phyloP scores from a whole-genome alignment of 305 asterid species.

The Fraxinus velutina region DNA sequence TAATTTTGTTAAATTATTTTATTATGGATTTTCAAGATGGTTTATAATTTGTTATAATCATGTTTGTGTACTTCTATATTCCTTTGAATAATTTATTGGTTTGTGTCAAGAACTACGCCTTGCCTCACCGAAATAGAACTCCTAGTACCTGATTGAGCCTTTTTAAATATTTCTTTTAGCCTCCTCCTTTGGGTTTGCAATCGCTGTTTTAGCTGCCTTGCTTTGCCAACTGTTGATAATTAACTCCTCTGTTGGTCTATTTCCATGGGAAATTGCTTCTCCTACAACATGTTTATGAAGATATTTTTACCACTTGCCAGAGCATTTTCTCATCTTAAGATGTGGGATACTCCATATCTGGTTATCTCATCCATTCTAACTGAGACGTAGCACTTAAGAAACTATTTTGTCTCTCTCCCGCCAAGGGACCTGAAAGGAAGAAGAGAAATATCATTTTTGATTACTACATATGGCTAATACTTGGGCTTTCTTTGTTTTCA shows the following conservation, averaged over 20 bases:
- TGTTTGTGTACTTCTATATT: not conserved
- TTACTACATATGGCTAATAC: slow-evolving; percentile 11
- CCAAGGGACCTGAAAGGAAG: not conserved
- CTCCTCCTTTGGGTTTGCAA: not conserved
- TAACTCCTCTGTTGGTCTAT: not conserved
- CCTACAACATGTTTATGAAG: not conserved
- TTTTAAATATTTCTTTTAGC: not conserved
- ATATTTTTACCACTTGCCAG: not conserved
- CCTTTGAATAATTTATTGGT: not conserved
- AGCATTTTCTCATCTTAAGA: not conserved
- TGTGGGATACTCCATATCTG: not conserved
- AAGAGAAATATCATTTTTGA: not conserved
- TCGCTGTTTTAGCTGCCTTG: not conserved
- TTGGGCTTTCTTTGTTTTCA: slow-evolving; percentile 31
- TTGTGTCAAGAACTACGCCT: not conserved
- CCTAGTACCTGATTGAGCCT: not conserved
- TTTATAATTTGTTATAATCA: not conserved
- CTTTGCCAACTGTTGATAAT: not conserved
- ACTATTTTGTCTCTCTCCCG: not conserved
- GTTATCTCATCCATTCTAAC: not conserved
- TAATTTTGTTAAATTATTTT: not conserved
- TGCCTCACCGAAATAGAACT: not conserved
- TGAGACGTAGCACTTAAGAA: not conserved
- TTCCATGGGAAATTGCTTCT: not conserved
- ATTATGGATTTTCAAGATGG: not conserved